Evolutionary conservation across 106 monocot genomes (phyloP).

Genomic region (Dactylorhiza incarnata): DNA sequence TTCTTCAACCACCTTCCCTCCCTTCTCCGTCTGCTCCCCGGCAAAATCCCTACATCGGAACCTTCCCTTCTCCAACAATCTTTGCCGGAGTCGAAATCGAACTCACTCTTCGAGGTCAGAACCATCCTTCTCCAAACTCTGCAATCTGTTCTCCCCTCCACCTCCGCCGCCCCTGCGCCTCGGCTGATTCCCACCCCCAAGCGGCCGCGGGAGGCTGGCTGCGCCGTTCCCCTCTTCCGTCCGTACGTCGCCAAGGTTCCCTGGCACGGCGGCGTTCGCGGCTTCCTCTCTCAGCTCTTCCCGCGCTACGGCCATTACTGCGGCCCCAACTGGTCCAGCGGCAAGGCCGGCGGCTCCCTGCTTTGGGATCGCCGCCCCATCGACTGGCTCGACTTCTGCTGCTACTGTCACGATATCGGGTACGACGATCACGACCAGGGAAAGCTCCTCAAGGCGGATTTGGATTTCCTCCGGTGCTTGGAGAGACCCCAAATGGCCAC

Average conservation of each 20-base stretch:
- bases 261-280: conserved; percentile 80
- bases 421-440: conserved; percentile 88
- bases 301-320: conserved; percentile 97
- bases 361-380: conserved; percentile 89
- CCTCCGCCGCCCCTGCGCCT: background rate
- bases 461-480: conserved; percentile 81
- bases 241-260: conserved; percentile 93
- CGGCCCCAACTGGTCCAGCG: conserved; percentile 99
- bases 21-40: background rate
- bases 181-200: background rate
- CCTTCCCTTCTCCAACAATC: background rate
- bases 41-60: background rate
- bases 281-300: conserved; percentile 80
- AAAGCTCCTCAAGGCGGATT: conserved; percentile 77
- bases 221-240: conserved; percentile 62
- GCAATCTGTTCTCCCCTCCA: background rate
- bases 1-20: background rate
- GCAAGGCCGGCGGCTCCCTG: conserved; percentile 76
- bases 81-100: background rate
- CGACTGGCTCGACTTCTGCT: conserved; percentile 94
- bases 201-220: conserved; percentile 14
- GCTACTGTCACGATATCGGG: conserved; percentile 97
- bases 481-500: conserved; percentile 66
- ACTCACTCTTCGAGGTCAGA: background rate
- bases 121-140: background rate